Base-by-base conservation (phyloP, 129 eudicot genomes). In the carrot (Daucus carota) region DNA sequence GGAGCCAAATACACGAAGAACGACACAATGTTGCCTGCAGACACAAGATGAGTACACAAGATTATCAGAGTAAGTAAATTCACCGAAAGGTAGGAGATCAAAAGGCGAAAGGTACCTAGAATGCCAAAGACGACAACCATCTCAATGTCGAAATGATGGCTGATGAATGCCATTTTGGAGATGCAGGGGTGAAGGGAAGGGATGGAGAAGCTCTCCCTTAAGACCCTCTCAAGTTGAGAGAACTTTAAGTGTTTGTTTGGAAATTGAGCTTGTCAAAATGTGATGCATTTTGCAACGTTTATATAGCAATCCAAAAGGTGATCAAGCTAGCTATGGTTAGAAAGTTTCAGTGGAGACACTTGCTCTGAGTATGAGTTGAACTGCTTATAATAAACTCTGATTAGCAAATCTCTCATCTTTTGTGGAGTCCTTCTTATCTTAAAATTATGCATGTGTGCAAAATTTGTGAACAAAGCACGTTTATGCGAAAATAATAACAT, bases 1-100 rank as follows among this genome's bases (percentile, higher is more conserved):
- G 93, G 96, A 5, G 96, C 82, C 84, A 88, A 46, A 72, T 68
- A 88, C 63, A 90, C 96, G 87, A 86, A 78, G 79, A 87, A 87
- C 52, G 96, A 90, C 74, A 87, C 89, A 29, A 85, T 66, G 68
- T 90, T 90, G 47, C 93, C 93, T 88, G 73, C 11, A 41, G 43
- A 40, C 6, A 4, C 8, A 40, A 40, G 43, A 40, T 40, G 5
- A 40, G 41, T 38, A 40, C 5, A 40, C 43, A 9, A 40, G 43
- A 40, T 40, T 40, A 40, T 4, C 43, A 40, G 43, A 40, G 43
- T 40, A 6, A 40, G 5, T 40, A 40, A 40, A 40, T 3, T 40
- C 7, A 2, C 7, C 8, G 8, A 40, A 40, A 36, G 40, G 5
- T 36, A 36, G 3, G 22, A 41, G 24, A 5, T 8, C 0, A 54